A percentile compares a stretch with the other conserved stretches of the same genome.
phyloP scores from a whole-genome alignment of 495 filamentous ascomycete species.

The Ramalina peruviana region DNA sequence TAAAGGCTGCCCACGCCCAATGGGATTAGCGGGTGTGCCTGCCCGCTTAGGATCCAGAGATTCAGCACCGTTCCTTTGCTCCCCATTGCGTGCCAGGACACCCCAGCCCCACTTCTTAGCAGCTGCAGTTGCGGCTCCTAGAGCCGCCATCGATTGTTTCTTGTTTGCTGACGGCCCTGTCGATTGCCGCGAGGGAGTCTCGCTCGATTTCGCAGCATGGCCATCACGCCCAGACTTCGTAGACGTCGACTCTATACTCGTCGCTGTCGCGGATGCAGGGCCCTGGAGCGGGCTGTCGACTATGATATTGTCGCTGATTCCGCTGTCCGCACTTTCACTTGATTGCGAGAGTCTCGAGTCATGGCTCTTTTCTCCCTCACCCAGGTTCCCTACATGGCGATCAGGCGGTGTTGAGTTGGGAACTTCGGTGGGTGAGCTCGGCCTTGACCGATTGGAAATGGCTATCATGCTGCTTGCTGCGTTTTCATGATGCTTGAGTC shows the following conservation, averaged over 20 bases:
- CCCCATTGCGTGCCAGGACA: conserved; percentile 48
- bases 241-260: conserved; percentile 2
- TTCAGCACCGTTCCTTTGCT: conserved; percentile 21
- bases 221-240: conserved; percentile 3
- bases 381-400: conserved; percentile 27
- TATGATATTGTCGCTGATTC: neutral
- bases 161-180: neutral
- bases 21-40: conserved; percentile 49
- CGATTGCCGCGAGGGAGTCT: too few relatives aligned
- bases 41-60: conserved; percentile 25
- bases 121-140: conserved; percentile 59
- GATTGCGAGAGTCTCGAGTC: conserved; percentile 1
- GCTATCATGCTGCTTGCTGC: conserved; percentile 51
- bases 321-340: too few relatives aligned
- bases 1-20: conserved; percentile 50
- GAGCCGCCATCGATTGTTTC: conserved; percentile 31
- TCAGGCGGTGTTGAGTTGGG: conserved; percentile 29
- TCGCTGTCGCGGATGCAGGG: conserved; percentile 9
- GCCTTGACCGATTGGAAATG: conserved; percentile 47
- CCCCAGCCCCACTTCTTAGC: conserved; percentile 78
- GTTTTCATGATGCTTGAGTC: conserved; percentile 33
- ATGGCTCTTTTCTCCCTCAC: conserved; percentile 8
- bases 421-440: conserved; percentile 37
- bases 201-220: neutral
- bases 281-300: conserved; percentile 7